Base-by-base conservation (phyloP, 1,284 basidiomycete species). In the Cryptococcus sp. region DNA sequence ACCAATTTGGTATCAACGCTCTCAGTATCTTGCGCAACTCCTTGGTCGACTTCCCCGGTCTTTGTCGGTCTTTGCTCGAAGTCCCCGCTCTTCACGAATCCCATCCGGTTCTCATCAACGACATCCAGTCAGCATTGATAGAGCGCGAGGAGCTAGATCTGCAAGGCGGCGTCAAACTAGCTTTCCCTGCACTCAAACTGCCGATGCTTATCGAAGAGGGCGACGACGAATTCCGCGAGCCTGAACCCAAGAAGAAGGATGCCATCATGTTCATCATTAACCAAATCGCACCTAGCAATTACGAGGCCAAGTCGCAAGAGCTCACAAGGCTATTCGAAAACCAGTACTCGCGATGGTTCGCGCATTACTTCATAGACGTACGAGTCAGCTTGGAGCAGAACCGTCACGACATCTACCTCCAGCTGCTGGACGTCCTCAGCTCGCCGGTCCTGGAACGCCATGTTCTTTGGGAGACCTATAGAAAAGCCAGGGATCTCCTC, bases 211-310 rank as follows among this genome's bases (percentile, higher is more conserved):
- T 77, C 44, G 75, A 77, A 62, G 72, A 76, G 50, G 75, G 87
- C 35, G 83, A 84, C 38, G 85, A 86, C 58, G 76, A 78, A 55
- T 82, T 89, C 22, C 81, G 84, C 51, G 79, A 83, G 54, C 96
- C 95, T 3, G 85, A 89, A 19, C 92, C 97, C 74, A 90, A 91
- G 65, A 80, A 89, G 22, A 91, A 93, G 22, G 96, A 99, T 83
- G 88, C 88, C 71, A 93, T 99, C 66, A 83, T 99, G 50, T 99
- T 99, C 83, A 93, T 97, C 70, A 88, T 99, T 80, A 99, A 99
- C 82, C 98, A 99, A 70, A 85, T 99, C 53, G 93, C 95, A 0
- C 90, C 92, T 3, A 91, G 83, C 78, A 99, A 99, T 76, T 92
- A 97, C 66, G 92, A 94, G 44, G 74, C 84, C 35, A 98, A 97